Conservation (phyloP, 192 early-diverging fungal genomes). For the Entrophospora sp. region DNA sequence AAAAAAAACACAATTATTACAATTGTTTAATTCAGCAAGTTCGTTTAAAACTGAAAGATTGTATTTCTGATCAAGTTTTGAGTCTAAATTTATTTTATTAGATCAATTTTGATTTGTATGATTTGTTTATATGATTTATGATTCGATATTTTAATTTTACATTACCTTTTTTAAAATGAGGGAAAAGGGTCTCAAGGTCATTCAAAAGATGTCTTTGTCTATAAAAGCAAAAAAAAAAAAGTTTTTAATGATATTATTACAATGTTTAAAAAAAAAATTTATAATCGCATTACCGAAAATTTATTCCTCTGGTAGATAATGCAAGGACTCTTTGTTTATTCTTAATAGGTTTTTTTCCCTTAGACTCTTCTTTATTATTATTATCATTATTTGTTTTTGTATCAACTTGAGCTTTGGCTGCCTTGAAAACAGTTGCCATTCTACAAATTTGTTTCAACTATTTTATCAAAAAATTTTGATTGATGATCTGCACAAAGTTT, state of each 20-base stretch:
- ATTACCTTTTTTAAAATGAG: conserved; percentile 87
- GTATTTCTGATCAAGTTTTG: conserved; percentile 87
- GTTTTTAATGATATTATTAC: neutral
- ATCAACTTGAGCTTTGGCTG: conserved; percentile 25
- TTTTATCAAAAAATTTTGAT: no score
- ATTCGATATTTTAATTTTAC: no score
- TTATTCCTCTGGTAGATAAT: conserved; percentile 84
- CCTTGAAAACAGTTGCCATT: conserved; percentile 35
- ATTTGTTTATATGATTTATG: no score
- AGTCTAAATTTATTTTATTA: conserved; percentile 33
- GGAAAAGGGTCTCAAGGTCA: conserved; percentile 79
- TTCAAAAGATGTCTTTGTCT: conserved; percentile 89
- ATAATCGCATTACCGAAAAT: conserved; percentile 50
- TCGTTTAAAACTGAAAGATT: conserved; percentile 87
- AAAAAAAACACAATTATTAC: conserved; percentile 97
- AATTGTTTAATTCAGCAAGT: conserved; percentile 91
- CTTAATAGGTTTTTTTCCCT: conserved; percentile 46
- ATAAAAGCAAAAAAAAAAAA: neutral
- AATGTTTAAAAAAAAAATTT: neutral
- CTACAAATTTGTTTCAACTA: no score
- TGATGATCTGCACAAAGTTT: no score
- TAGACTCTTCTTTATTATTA: conserved; percentile 11
- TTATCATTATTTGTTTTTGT: conserved; percentile 16
- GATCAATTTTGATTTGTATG: neutral
- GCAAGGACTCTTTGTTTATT: conserved; percentile 89